Conservation (phyloP, 1,139 yeast species). For the Kurtzmaniella quercitrusa region DNA sequence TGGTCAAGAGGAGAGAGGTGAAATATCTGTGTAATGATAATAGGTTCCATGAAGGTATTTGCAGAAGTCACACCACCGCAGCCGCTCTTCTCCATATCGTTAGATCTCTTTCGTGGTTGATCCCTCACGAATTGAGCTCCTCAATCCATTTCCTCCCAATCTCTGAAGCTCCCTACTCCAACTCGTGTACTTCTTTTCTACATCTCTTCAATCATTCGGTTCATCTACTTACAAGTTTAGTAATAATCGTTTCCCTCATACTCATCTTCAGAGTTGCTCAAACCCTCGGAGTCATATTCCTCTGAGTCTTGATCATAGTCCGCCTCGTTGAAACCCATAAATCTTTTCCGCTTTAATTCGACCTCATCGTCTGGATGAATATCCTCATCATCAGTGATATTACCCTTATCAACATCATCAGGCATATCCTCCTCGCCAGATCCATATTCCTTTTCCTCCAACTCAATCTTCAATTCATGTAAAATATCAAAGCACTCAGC, state of each 20-base stretch:
- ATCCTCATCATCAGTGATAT: constrained; percentile 23
- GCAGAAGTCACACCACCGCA: no score
- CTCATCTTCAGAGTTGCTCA: constrained; percentile 26
- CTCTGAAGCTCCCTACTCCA: no score
- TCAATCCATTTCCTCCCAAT: no score
- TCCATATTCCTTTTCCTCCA: constrained; percentile 62
- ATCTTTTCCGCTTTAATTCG: constrained; percentile 42
- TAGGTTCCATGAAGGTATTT: no score
- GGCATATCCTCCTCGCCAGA: constrained; percentile 14
- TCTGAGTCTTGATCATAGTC: constrained; percentile 44
- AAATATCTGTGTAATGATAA: no score
- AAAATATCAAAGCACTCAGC: constrained; percentile 94
- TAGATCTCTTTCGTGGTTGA: no score
- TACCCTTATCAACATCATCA: constrained; percentile 13
- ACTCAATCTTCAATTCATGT: constrained; percentile 84
- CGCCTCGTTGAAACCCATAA: constrained; percentile 43
- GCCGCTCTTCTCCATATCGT: no score
- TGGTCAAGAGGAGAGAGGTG: no score
- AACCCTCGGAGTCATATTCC: constrained; percentile 23
- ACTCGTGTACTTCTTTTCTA: neutral
- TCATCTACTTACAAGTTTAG: constrained; percentile 12
- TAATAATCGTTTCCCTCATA: constrained; percentile 46
- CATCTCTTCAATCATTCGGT: neutral
- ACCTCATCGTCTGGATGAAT: constrained; percentile 39
- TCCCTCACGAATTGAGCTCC: no score